Percentiles rank a stretch among this genome's conserved stretches.
phyloP scores from a whole-genome alignment of 192 early-diverging fungal genomes.

The Podila verticillata region DNA sequence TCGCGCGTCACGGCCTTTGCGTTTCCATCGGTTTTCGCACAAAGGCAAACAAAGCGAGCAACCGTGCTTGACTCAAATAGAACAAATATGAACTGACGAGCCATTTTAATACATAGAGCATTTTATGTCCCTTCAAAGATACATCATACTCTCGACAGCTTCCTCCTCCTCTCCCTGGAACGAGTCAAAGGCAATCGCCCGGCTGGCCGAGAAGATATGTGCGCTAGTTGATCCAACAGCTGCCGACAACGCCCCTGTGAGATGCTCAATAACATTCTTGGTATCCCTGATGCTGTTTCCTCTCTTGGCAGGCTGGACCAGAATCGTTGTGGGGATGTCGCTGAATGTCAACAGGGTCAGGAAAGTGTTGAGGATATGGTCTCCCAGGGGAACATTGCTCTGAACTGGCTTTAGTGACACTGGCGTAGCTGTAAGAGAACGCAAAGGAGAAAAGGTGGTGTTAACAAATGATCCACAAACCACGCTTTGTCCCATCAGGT shows the following conservation, averaged over 20 bases:
- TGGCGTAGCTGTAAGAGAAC: background rate
- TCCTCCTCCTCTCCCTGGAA: constrained; percentile 13
- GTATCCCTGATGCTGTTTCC: constrained; percentile 21
- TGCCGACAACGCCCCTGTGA: constrained; percentile 7
- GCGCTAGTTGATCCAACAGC: background rate
- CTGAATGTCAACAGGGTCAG: constrained; percentile 21
- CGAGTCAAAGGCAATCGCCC: constrained; percentile 8
- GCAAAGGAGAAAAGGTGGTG: background rate
- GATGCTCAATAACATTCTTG: constrained; percentile 12
- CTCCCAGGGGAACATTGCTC: constrained; percentile 22
- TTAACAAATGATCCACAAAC: no score
- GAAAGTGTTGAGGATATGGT: constrained; percentile 34
- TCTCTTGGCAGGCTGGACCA: constrained; percentile 40
- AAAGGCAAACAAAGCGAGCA: background rate
- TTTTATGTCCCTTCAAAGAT: constrained; percentile 7
- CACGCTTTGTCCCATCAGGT: background rate
- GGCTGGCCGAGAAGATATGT: constrained; percentile 17
- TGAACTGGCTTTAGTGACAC: constrained; percentile 3
- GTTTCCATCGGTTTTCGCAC: no score
- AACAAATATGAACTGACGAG: background rate
- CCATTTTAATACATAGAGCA: background rate
- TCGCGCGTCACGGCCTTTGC: no score
- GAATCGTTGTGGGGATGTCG: constrained; percentile 20
- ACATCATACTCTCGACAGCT: constrained; percentile 21
- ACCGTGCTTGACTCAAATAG: background rate